Base-by-base conservation (phyloP, 192 early-diverging fungal genomes). In the Coemansia sp. region DNA sequence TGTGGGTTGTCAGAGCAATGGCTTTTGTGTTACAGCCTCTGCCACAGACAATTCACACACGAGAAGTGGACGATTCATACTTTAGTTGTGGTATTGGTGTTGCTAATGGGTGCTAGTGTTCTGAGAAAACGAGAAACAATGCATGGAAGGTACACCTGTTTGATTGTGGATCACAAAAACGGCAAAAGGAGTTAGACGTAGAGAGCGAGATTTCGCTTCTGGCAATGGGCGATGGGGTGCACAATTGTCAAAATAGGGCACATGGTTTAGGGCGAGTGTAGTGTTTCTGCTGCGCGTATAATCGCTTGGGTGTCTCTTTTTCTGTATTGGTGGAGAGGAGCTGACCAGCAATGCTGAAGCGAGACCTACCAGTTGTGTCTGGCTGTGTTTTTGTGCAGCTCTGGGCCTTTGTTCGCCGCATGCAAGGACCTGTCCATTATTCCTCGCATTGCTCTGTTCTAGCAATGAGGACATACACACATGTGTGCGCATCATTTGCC, bases 161-260 rank as follows among this genome's bases (percentile, higher is more conserved):
- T 34, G 31, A 57, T 57, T 57, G 55, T 57, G 55, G 29, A 34
- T 34, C 16, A 18, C 55, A 53, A 26, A 53, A 25, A 46, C 43
- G 52, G 52, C 52, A 57, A 57, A 57, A 57, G 28, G 49, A 52
- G 49, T 23, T 26, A 29, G 12, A 26, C 8, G 48, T n/a, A 21
- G 25, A 30, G 9, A 26, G 52, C 8, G 7, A 15, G 55, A n/a
- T n/a, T n/a, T 21, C 16, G 55, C 31, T 57, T 21, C 31, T 33
- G 55, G 28, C 13, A 57, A n/a, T 57, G 55, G 15, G 18, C 28
- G n/a, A 8, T n/a, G 31, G 48, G 16, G 21, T 33, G 55, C 55
- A 34, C 55, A 57, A 34, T 34, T 34, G 55, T 34, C 55, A 57
- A 57, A 31, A 34, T 8, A 57, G 30, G 29, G 2, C 55, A 57